Percentiles rank a stretch among this genome's conserved stretches.
Evolutionary conservation across 768 basidiomycete genomes (phyloP).

Genomic region (Psilocybe cyanescens): DNA sequence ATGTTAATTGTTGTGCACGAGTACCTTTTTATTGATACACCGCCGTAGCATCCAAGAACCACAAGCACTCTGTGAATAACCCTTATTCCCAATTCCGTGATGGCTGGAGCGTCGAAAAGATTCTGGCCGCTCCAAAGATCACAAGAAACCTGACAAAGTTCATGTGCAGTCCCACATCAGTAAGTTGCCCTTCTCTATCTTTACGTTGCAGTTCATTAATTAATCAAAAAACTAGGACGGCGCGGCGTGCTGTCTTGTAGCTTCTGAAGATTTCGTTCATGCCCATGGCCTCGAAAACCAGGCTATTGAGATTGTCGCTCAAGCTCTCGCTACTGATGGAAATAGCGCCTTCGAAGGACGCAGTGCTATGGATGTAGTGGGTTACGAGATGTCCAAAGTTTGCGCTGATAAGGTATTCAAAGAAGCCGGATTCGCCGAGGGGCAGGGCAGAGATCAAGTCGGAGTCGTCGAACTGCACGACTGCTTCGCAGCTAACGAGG

Average conservation of each 20-base stretch:
- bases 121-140: constrained; percentile 68
- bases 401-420: constrained; percentile 72
- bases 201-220: constrained; percentile 1
- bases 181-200: constrained; percentile 26
- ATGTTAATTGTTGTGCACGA: constrained; percentile 15
- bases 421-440: constrained; percentile 69
- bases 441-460: constrained; percentile 69
- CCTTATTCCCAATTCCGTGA: constrained; percentile 87
- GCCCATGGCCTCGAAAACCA: constrained; percentile 78
- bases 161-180: constrained; percentile 89
- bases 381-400: constrained; percentile 74
- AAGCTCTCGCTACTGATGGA: constrained; percentile 68
- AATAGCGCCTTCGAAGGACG: constrained; percentile 64
- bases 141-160: constrained; percentile 76
- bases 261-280: constrained; percentile 79
- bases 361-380: constrained; percentile 83
- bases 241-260: constrained; percentile 77
- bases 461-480: constrained; percentile 89
- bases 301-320: constrained; percentile 80
- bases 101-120: constrained; percentile 75
- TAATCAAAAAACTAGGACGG: constrained; percentile 53
- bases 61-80: constrained; percentile 80
- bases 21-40: neutral
- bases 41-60: constrained; percentile 75
- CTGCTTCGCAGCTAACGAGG: constrained; percentile 86